phyloP scores from a whole-genome alignment of 306 rosid species.

The Cucumis sativus region Cucumber_9930_V3 NC_026660.2:21555501-21556000 shows the following conservation, averaged over 20 bases:
- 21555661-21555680: constrained; percentile 1
- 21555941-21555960: constrained; percentile 22
- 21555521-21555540: background rate
- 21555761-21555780: background rate
- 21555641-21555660: background rate
- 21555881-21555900: constrained; percentile 13
- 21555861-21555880: background rate
- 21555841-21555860: background rate
- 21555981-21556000: constrained; percentile 10
- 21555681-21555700: background rate
- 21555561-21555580: background rate
- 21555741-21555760: background rate
- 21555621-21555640: constrained; percentile 10
- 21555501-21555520: too few relatives aligned
- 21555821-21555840: background rate
- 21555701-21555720: background rate
- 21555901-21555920: constrained; percentile 17
- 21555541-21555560: background rate
- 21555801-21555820: background rate
- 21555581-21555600: constrained; percentile 12
- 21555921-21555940: constrained; percentile 1
- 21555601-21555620: constrained; percentile 7
- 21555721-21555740: background rate
- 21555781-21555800: background rate
- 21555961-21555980: constrained; percentile 23